phyloP scores from a whole-genome alignment of 139 green algal genomes.

The Picochlorum sp. region DNA sequence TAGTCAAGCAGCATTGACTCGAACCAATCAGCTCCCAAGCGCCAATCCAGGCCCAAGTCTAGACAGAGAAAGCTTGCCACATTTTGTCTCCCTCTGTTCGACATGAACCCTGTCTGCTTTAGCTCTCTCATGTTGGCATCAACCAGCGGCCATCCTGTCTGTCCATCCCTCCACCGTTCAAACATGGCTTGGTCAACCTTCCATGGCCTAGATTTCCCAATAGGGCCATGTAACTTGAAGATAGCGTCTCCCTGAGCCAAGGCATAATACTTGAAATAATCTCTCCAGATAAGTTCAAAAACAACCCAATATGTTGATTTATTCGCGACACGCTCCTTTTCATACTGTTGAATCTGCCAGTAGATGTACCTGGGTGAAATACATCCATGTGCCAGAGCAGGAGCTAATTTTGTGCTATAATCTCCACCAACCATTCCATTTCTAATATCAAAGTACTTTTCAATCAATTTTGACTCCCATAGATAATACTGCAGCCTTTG shows the following conservation, averaged over 20 bases:
- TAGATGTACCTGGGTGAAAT: conserved; percentile 71
- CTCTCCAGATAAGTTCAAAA: conserved; percentile 92
- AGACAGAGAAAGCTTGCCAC: conserved; percentile 78
- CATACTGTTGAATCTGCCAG: conserved; percentile 75
- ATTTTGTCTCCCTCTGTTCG: conserved; percentile 91
- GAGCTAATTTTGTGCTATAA: conserved; percentile 89
- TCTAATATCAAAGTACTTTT: conserved; percentile 70
- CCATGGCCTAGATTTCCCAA: conserved; percentile 9
- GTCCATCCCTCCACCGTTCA: conserved; percentile 66
- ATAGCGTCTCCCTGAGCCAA: conserved; percentile 84
- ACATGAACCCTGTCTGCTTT: conserved; percentile 84
- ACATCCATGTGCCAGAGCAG: conserved; percentile 87
- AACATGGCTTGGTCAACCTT: conserved; percentile 51
- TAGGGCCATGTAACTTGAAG: conserved; percentile 60
- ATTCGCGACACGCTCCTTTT: conserved; percentile 69
- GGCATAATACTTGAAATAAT: conserved; percentile 90
- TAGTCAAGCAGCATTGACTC: conserved; percentile 88
- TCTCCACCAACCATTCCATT: conserved; percentile 91
- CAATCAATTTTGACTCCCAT: conserved; percentile 70
- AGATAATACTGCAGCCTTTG: conserved; percentile 89
- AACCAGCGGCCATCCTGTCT: conserved; percentile 86
- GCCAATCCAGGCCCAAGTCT: conserved; percentile 89
- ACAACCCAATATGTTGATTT: conserved; percentile 90
- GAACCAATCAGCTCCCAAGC: conserved; percentile 76
- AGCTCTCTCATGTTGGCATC: conserved; percentile 99